Percentiles rank a stretch among this genome's conserved stretches.
Conservation (phyloP, 208 protist species). For the Trypanosoma caninum region DNA sequence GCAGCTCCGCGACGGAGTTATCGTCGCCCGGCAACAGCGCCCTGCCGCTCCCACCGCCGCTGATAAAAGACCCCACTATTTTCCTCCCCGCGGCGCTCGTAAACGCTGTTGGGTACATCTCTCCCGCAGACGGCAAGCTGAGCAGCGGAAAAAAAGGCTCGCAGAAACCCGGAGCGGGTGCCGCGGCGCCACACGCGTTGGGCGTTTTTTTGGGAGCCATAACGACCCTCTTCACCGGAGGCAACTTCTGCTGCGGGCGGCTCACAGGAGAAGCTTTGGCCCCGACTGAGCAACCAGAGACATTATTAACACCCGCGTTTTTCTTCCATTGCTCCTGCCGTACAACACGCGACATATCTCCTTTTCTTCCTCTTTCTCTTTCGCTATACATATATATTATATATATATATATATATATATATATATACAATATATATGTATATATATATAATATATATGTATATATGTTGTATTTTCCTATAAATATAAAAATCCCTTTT, state of each 20-base stretch:
- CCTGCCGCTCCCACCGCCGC: background rate
- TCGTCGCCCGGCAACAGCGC: background rate
- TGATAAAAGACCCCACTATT: background rate
- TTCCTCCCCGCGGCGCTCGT: background rate
- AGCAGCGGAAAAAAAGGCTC: constrained; percentile 6
- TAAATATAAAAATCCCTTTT: no score
- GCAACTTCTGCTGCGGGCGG: background rate
- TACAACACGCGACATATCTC: background rate
- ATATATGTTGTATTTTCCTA: no score
- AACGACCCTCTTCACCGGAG: background rate
- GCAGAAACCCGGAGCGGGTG: background rate
- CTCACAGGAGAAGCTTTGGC: background rate
- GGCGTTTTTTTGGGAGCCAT: background rate
- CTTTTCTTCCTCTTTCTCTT: background rate
- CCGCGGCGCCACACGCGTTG: background rate
- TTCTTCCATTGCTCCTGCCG: constrained; percentile 3
- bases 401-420: no score
- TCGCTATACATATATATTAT: no score
- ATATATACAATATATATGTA: no score
- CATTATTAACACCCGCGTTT: background rate
- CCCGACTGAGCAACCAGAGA: background rate
- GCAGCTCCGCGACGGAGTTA: constrained; percentile 1
- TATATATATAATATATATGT: no score
- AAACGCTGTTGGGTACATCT: constrained; percentile 2
- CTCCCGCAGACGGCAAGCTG: constrained; percentile 1